Conservation (phyloP, 2,329 filamentous ascomycete species). For the Hypoxylon rubiginosum region DNA sequence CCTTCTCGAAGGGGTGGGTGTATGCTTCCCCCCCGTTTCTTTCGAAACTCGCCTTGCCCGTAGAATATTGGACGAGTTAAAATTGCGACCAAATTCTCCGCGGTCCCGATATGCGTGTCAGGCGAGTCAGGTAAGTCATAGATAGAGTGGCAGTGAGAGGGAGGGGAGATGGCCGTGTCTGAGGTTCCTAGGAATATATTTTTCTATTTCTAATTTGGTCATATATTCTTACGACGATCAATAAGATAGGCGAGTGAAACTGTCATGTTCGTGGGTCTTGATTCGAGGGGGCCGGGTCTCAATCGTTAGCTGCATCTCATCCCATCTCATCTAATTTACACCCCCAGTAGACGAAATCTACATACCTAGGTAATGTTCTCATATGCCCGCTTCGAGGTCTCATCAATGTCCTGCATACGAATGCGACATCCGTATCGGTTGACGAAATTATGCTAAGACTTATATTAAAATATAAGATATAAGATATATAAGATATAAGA, state of each 20-base stretch:
- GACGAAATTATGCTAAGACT: constrained; percentile 34
- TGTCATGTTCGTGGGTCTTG: constrained; percentile 23
- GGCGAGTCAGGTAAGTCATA: too few species aligned
- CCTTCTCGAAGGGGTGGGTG: not conserved
- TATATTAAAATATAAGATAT: constrained; percentile 12
- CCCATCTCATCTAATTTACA: constrained; percentile 14
- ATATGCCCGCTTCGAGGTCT: constrained; percentile 11
- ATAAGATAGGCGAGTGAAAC: constrained; percentile 35
- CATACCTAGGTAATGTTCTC: too few species aligned
- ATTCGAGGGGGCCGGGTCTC: constrained; percentile 8
- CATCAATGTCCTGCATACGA: constrained; percentile 36
- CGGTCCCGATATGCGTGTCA: constrained; percentile 18
- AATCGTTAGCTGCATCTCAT: constrained; percentile 22
- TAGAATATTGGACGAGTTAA: constrained; percentile 26
- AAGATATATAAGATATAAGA: not conserved
- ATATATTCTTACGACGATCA: constrained; percentile 22
- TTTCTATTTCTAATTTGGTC: constrained; percentile 26
- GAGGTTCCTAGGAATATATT: constrained; percentile 4
- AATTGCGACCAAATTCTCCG: constrained; percentile 33
- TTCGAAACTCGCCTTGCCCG: constrained; percentile 3
- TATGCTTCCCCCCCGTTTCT: not conserved
- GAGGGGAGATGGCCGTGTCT: constrained; percentile 24
- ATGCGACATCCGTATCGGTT: constrained; percentile 36
- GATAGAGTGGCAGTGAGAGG: constrained; percentile 12
- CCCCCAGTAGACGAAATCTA: constrained; percentile 24